Conservation (phyloP, 2,329 filamentous ascomycete genomes). For the Aspergillus neoniger region DNA sequence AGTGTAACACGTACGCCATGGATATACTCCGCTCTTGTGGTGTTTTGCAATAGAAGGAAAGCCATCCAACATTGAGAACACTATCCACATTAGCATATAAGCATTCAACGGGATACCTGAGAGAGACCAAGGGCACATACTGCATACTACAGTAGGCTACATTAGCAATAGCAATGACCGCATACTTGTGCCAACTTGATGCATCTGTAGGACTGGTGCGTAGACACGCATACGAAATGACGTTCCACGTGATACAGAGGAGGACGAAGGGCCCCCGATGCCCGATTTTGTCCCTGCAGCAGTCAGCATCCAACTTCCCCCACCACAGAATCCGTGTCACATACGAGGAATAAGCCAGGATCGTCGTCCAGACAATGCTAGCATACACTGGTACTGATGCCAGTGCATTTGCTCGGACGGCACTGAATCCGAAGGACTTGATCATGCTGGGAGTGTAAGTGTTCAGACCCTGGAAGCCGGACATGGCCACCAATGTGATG, state of each 20-base stretch:
- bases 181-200: constrained; percentile 33
- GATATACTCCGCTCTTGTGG: constrained; percentile 61
- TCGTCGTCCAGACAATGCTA: constrained; percentile 30
- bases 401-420: constrained; percentile 55
- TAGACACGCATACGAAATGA: constrained; percentile 42
- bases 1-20: constrained; percentile 58
- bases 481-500: constrained; percentile 51
- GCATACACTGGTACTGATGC: constrained; percentile 52
- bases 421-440: constrained; percentile 53
- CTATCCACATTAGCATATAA: constrained; percentile 13
- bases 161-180: constrained; percentile 31
- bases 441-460: constrained; percentile 60
- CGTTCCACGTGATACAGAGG: constrained; percentile 39
- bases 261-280: constrained; percentile 40
- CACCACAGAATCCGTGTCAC: constrained; percentile 3
- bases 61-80: constrained; percentile 60
- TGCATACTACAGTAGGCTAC: constrained; percentile 40
- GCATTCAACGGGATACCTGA: neutral
- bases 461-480: constrained; percentile 52
- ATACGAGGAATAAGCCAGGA: constrained; percentile 29
- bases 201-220: constrained; percentile 27
- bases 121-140: constrained; percentile 23
- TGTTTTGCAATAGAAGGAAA: constrained; percentile 57
- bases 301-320: constrained; percentile 13
- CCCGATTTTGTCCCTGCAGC: constrained; percentile 31